These are phyloP conservation scores for Blakeslea trispora DNA, from an alignment of 371 early-diverging fungal genomes.

Conservation along the genomic window DNA sequence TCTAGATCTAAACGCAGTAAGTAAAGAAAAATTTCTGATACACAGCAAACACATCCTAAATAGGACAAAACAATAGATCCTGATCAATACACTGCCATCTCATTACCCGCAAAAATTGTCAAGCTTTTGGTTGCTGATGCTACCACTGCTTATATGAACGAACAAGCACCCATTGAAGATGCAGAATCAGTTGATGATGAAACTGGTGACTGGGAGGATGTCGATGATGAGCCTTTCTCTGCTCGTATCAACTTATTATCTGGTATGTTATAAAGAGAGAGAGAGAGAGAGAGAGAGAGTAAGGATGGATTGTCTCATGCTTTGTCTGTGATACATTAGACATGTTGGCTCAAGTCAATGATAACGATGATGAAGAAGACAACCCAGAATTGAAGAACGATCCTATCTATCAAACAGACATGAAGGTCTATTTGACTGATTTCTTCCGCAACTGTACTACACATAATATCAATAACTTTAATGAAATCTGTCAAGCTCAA, in stretches of 20 bases:
- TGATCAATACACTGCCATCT: constrained; percentile 76
- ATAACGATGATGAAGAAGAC: constrained; percentile 69
- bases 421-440: constrained; percentile 66
- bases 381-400: constrained; percentile 73
- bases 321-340: constrained; percentile 21
- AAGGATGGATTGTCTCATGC: background rate
- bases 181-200: constrained; percentile 49
- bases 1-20: constrained; percentile 58
- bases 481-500: constrained; percentile 44
- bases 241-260: constrained; percentile 52
- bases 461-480: constrained; percentile 61
- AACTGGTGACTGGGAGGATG: constrained; percentile 67
- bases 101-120: constrained; percentile 81
- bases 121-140: constrained; percentile 79
- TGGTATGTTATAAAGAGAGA: no score
- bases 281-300: no score
- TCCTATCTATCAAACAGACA: constrained; percentile 73
- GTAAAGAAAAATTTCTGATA: background rate
- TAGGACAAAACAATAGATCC: constrained; percentile 52
- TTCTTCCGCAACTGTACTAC: constrained; percentile 72
- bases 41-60: background rate
- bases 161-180: constrained; percentile 47
- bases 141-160: constrained; percentile 54
- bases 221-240: constrained; percentile 45
- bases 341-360: constrained; percentile 52